Evolutionary conservation across 768 basidiomycete genomes (phyloP).

Genomic region (Botryobasidium botryosum): DNA sequence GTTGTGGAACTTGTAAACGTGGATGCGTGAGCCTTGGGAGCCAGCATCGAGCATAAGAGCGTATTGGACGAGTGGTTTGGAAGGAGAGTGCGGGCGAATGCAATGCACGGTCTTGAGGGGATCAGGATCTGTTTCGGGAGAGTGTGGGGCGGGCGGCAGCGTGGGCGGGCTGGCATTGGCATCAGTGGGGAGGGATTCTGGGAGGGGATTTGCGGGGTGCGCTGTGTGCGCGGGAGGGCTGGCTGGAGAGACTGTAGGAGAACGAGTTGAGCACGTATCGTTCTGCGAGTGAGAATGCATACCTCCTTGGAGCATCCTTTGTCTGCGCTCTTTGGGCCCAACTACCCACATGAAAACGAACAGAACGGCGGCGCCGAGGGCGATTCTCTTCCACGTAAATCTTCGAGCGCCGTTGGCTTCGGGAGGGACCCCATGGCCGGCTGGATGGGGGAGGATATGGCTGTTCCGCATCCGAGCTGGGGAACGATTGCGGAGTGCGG

Average conservation of each 20-base stretch:
- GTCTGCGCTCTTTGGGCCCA: slow-evolving; percentile 29
- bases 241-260: slow-evolving; percentile 5
- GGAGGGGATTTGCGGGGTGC: neutral
- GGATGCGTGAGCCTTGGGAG: slow-evolving; percentile 91
- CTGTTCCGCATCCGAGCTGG: too few species aligned
- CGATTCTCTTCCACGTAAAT: slow-evolving; percentile 19
- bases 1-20: slow-evolving; percentile 97
- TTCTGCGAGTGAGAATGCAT: slow-evolving; percentile 9
- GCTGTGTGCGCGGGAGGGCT: neutral
- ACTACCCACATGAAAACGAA: slow-evolving; percentile 51
- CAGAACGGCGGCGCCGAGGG: slow-evolving; percentile 37
- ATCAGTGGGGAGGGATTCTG: neutral
- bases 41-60: slow-evolving; percentile 98
- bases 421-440: neutral
- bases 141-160: slow-evolving; percentile 17
- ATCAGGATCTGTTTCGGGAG: slow-evolving; percentile 60
- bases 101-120: slow-evolving; percentile 59
- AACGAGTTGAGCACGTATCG: slow-evolving; percentile 6
- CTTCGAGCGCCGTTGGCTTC: neutral
- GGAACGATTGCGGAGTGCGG: too few species aligned
- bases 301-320: slow-evolving; percentile 13
- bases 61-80: slow-evolving; percentile 60
- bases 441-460: too few species aligned
- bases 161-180: slow-evolving; percentile 5
- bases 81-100: slow-evolving; percentile 31